Evolutionary conservation across 2,329 filamentous ascomycete genomes (phyloP), one percentile per base, ranked within the genome.

Genomic region (Cladophialophora exuberans): DNA sequence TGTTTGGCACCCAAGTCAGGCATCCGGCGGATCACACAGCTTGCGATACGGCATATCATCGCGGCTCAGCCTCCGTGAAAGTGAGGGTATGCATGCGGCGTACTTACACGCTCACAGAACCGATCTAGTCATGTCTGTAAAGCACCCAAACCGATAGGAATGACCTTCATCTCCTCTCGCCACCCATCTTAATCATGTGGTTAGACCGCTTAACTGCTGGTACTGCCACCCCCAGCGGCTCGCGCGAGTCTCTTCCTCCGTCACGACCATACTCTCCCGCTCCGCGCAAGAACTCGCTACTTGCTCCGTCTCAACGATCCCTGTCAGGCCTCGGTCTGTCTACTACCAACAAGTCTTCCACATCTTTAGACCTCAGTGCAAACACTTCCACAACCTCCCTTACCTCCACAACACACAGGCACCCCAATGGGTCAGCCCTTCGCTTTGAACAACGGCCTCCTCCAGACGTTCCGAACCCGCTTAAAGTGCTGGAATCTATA

Each of bases 301-400:
- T 89, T 55, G 86, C 82, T 6, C 86, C 86, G 64, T 75, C 85
- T 54, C 83, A 86, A 28, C 82, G 90, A 55, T 83, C 48, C 1
- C 13, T 42, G 25, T 25, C 88, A 18, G 84, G 83, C 11, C 73
- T 87, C 35, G 84, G 80, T 43, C 85, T 89, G 18, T 82, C 89
- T 59, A n/a, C n/a, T n/a, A 85, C 84, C 31, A 60, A 36, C n/a
- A 52, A 48, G 4, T 96, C 93, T 0, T 89, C 89, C 1, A 76
- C 93, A 5, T 94, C 90, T 1, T 77, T 93, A n/a, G 78, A 83
- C 9, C 84, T 73, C n/a, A 83, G 79, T 23, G 76, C 89, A 4
- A 89, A 83, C 71, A 87, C 90, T 51, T 96, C 93, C 2, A 86
- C 83, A 3, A 79, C 84, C 0, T 96, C 90, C 35, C 78, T 96